Conservation (phyloP, 139 green algal genomes). For the Mesotaenium endlicherianum region DNA sequence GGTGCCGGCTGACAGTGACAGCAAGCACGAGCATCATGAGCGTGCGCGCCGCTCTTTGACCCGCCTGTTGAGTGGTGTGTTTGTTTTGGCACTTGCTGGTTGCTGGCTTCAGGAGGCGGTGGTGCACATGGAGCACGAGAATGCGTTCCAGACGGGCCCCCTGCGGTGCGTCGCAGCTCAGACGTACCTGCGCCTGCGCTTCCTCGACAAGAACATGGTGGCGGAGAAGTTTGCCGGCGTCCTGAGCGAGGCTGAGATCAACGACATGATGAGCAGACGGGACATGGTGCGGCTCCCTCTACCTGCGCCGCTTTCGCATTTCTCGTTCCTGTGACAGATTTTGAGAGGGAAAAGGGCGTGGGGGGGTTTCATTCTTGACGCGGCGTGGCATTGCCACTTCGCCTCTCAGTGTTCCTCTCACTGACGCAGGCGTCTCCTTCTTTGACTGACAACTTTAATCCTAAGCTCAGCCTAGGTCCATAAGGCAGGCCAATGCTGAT, state of each 20-base stretch:
- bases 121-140: slow-evolving; percentile 67
- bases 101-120: slow-evolving; percentile 54
- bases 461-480: too few relatives aligned
- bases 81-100: too few relatives aligned
- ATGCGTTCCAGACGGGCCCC: slow-evolving; percentile 73
- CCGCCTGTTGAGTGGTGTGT: too few relatives aligned
- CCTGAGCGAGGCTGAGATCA: slow-evolving; percentile 60
- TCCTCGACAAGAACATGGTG: slow-evolving; percentile 63
- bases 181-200: slow-evolving; percentile 78
- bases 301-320: too few relatives aligned
- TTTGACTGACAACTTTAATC: too few relatives aligned
- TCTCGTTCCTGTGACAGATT: neutral
- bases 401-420: neutral
- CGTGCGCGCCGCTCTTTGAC: too few relatives aligned
- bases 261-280: slow-evolving; percentile 58
- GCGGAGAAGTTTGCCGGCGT: slow-evolving; percentile 52
- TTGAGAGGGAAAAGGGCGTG: neutral
- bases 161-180: slow-evolving; percentile 60
- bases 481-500: too few relatives aligned
- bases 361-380: neutral
- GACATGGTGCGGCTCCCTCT: slow-evolving; percentile 43
- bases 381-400: neutral
- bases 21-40: too few relatives aligned
- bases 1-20: too few relatives aligned
- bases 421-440: neutral